Conservation (phyloP, 2,329 filamentous ascomycete species). For the Diaporthe amygdali region DNA sequence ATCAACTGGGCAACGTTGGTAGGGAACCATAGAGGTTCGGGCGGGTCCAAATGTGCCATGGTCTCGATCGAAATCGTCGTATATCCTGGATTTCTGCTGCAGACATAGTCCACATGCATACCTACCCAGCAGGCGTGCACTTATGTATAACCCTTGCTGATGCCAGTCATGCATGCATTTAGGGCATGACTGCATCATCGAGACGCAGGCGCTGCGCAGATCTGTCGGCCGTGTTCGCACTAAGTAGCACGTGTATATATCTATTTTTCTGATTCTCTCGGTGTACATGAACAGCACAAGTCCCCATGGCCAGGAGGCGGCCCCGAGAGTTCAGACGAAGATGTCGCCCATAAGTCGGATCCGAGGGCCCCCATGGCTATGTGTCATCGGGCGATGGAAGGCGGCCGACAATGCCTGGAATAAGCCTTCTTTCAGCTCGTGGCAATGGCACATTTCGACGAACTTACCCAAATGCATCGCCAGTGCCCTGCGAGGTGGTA, state of each 20-base stretch:
- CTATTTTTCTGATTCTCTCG: neutral
- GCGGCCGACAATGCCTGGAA: neutral
- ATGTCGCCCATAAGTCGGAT: neutral
- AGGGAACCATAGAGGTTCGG: neutral
- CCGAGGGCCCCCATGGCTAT: neutral
- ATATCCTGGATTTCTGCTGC: neutral
- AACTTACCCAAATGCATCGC: neutral
- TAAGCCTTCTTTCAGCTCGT: constrained; percentile 1
- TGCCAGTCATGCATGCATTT: constrained; percentile 6
- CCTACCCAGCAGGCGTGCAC: neutral
- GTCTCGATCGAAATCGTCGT: neutral
- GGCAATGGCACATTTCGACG: neutral
- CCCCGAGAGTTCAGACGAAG: neutral
- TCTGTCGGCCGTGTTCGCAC: neutral
- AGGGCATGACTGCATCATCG: neutral
- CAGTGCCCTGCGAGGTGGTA: neutral
- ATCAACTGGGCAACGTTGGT: neutral
- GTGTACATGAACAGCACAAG: neutral
- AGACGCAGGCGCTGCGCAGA: neutral
- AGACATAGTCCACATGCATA: neutral
- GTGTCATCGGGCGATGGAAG: neutral
- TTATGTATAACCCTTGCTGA: constrained; percentile 1
- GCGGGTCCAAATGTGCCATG: neutral
- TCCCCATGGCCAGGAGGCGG: neutral
- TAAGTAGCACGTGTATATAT: neutral